Conservation (phyloP, 495 filamentous ascomycete species). For the Aspergillus campestris region DNA sequence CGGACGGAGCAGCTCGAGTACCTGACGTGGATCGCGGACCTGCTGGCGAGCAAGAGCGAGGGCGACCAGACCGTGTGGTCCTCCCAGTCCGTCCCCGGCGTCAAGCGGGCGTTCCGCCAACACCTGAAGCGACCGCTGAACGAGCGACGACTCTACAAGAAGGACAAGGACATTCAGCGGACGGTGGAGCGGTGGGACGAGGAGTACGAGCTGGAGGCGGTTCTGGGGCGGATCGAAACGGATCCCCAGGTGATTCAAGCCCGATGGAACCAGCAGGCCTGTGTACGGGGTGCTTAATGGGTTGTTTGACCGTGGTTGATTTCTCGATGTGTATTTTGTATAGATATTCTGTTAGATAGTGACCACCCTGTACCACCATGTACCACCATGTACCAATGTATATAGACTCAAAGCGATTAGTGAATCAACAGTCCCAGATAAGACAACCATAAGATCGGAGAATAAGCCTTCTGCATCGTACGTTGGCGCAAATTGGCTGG, state of each 20-base stretch:
- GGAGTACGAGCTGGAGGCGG: constrained; percentile 20
- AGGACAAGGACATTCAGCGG: constrained; percentile 2
- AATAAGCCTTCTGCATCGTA: neutral
- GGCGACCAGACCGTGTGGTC: constrained; percentile 10
- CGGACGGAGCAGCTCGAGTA: constrained; percentile 6
- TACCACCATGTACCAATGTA: no score
- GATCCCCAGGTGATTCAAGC: constrained; percentile 3
- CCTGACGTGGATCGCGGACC: constrained; percentile 9
- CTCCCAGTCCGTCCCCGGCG: neutral
- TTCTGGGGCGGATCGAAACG: constrained; percentile 10
- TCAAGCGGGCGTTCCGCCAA: constrained; percentile 8
- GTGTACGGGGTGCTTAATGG: neutral
- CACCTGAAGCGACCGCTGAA: constrained; percentile 9
- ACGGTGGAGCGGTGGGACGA: constrained; percentile 20
- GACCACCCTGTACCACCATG: no score
- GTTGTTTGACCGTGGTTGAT: no score
- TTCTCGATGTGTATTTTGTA: no score
- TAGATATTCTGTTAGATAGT: no score
- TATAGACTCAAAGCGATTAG: no score
- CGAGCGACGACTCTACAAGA: constrained; percentile 6
- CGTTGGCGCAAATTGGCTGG: neutral
- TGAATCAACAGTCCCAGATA: no score
- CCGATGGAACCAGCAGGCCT: constrained; percentile 10
- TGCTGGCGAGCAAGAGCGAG: constrained; percentile 18
- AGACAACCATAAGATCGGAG: neutral